These are phyloP conservation scores for Leishmania tropica DNA, from an alignment of 208 protist species.

Conservation along the genomic window DNA sequence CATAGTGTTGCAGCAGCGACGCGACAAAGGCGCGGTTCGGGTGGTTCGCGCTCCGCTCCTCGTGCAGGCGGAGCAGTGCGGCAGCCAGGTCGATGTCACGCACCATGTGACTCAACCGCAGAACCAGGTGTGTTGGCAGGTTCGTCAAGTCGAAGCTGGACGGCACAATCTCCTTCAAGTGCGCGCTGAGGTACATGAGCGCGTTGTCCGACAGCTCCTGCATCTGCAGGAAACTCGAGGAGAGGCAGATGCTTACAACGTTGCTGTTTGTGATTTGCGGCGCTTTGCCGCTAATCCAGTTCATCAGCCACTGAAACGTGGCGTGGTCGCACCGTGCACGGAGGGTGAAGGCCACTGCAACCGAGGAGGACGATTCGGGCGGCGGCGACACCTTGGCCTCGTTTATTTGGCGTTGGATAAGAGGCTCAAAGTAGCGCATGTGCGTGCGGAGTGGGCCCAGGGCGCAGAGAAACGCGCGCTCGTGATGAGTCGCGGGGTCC, in stretches of 20 bases:
- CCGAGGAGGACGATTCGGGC: neutral
- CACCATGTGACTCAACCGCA: slow-evolving; percentile 47
- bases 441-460: slow-evolving; percentile 39
- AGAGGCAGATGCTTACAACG: slow-evolving; percentile 66
- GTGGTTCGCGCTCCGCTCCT: slow-evolving; percentile 31
- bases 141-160: slow-evolving; percentile 68
- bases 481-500: slow-evolving; percentile 42
- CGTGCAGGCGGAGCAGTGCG: slow-evolving; percentile 48
- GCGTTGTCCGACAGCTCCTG: slow-evolving; percentile 53
- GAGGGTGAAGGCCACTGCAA: slow-evolving; percentile 36
- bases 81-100: slow-evolving; percentile 52
- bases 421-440: slow-evolving; percentile 74
- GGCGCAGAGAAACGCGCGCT: slow-evolving; percentile 54
- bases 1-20: slow-evolving; percentile 60
- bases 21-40: slow-evolving; percentile 66
- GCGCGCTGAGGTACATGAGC: slow-evolving; percentile 53
- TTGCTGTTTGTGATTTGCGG: slow-evolving; percentile 49
- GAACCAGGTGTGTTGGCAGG: slow-evolving; percentile 55
- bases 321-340: slow-evolving; percentile 70
- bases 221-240: slow-evolving; percentile 78
- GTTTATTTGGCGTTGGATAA: slow-evolving; percentile 50
- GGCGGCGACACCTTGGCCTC: slow-evolving; percentile 8
- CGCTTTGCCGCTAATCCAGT: slow-evolving; percentile 47
- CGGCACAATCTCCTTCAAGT: slow-evolving; percentile 57
- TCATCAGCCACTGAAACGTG: slow-evolving; percentile 78